A percentile compares a stretch with the other conserved stretches of the same genome.
These are phyloP conservation scores for Trifolium dubium DNA, from an alignment of 306 rosid species.

Conservation along the genomic window DNA sequence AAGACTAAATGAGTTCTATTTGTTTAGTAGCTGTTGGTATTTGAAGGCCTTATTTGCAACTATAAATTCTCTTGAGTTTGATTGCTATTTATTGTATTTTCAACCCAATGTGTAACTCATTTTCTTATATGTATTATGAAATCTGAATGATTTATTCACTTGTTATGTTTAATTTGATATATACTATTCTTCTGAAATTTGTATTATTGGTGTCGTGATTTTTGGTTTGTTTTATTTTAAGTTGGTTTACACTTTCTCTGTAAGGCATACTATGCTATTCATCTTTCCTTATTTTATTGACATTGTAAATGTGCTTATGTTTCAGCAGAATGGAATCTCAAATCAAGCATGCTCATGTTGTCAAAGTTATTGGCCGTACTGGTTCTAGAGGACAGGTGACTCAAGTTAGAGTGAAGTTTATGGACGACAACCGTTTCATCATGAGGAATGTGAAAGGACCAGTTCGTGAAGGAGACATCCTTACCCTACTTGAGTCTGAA, in stretches of 20 bases:
- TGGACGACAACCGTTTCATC: background rate
- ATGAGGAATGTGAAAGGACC: constrained; percentile 28
- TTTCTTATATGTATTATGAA: background rate
- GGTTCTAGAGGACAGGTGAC: constrained; percentile 31
- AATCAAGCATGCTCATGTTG: background rate
- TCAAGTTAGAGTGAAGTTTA: constrained; percentile 12
- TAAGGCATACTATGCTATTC: background rate
- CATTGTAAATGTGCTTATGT: background rate
- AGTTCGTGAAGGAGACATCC: background rate
- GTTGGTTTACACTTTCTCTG: background rate
- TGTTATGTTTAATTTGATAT: background rate
- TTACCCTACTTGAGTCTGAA: constrained; percentile 17
- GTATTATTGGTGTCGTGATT: background rate
- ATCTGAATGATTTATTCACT: background rate
- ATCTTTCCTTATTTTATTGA: background rate
- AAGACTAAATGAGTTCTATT: background rate
- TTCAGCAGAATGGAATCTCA: constrained; percentile 19
- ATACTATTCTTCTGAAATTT: background rate
- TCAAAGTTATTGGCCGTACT: background rate
- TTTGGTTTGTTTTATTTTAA: background rate
- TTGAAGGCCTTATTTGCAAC: background rate
- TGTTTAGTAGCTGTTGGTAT: background rate
- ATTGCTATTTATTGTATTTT: background rate
- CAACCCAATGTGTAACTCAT: background rate
- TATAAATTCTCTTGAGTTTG: background rate